phyloP scores from a whole-genome alignment of 352 stramenopile species.

The Blastocystis sp. region DNA sequence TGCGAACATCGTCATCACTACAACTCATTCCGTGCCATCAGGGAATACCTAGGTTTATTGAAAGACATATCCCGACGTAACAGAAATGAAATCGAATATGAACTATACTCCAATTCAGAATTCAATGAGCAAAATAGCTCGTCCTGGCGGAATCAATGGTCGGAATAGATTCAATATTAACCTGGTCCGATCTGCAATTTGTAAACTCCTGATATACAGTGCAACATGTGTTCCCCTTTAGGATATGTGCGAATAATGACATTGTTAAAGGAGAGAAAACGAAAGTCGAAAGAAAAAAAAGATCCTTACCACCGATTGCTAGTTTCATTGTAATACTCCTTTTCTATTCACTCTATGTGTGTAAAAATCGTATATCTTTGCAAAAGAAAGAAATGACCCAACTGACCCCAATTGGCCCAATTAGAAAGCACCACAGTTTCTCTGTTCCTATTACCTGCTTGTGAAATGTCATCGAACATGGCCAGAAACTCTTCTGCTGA shows the following conservation, averaged over 20 bases:
- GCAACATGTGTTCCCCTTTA: neutral
- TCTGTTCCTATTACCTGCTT: neutral
- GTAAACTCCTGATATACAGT: neutral
- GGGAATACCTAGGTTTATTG: conserved; percentile 24
- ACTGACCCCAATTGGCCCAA: neutral
- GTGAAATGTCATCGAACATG: neutral
- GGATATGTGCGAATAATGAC: neutral
- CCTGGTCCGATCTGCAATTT: neutral
- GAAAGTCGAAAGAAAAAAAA: neutral
- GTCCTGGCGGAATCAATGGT: neutral
- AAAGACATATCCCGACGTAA: neutral
- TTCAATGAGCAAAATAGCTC: neutral
- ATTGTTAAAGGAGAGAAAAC: too few species aligned
- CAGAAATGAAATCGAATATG: neutral
- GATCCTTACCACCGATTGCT: neutral
- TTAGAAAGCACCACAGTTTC: neutral
- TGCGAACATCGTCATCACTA: conserved; percentile 97
- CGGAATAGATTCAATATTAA: neutral
- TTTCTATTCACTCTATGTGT: neutral
- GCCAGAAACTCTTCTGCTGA: neutral
- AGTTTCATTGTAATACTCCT: neutral
- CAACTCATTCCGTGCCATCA: neutral
- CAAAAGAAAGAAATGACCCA: neutral
- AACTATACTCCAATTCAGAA: neutral
- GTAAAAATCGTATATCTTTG: neutral